Conservation (phyloP, 2,329 filamentous ascomycete genomes). For the Pseudopithomyces maydicus region DNA sequence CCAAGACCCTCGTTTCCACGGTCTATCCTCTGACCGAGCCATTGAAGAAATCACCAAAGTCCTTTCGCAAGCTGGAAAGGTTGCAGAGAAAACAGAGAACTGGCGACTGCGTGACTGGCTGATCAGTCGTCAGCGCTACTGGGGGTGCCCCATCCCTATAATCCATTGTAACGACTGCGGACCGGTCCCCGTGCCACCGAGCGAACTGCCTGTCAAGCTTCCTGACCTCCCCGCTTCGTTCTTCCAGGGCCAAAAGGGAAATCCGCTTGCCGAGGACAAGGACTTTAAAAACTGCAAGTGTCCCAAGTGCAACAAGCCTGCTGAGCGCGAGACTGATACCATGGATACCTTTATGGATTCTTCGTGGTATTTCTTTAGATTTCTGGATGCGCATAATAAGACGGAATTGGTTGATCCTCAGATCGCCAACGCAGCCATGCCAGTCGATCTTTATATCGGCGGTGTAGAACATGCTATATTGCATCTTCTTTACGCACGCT, state of each 20-base stretch:
- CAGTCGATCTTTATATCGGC: constrained; percentile 87
- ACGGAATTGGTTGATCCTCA: constrained; percentile 65
- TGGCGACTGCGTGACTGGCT: constrained; percentile 90
- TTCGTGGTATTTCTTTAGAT: constrained; percentile 90
- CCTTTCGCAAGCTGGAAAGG: constrained; percentile 54
- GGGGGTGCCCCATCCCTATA: constrained; percentile 89
- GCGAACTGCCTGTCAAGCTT: constrained; percentile 76
- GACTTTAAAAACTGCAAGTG: constrained; percentile 79
- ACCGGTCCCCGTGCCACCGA: constrained; percentile 74
- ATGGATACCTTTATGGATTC: constrained; percentile 98
- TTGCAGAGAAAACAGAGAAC: constrained; percentile 69
- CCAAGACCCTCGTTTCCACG: constrained; percentile 68
- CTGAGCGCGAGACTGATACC: constrained; percentile 85
- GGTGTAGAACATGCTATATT: constrained; percentile 91
- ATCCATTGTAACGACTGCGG: constrained; percentile 81
- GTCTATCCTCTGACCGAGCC: constrained; percentile 67
- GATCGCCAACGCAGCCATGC: constrained; percentile 62
- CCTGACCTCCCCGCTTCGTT: constrained; percentile 73
- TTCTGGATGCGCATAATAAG: constrained; percentile 71
- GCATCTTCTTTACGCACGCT: constrained; percentile 85
- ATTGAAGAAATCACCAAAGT: constrained; percentile 62
- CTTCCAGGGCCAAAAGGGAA: constrained; percentile 72
- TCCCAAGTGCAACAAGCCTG: constrained; percentile 72
- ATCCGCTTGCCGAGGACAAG: constrained; percentile 72
- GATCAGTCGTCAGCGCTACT: constrained; percentile 89